Evolutionary conservation across 2,329 filamentous ascomycete genomes (phyloP), one percentile per base, ranked within the genome.

Genomic region (Lithohypha guttulata): DNA sequence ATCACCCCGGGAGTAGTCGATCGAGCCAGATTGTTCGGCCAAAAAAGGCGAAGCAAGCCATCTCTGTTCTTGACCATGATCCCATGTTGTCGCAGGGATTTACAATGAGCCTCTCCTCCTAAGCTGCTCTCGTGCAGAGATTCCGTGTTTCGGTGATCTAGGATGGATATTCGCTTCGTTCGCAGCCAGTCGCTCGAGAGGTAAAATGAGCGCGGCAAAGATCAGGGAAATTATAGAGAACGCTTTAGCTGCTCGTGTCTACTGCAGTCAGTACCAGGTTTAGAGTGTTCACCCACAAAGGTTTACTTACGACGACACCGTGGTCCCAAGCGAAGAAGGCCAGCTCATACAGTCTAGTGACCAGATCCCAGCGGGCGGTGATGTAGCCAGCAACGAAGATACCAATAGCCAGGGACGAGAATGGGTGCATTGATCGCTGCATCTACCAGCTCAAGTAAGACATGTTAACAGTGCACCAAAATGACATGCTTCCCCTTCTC

Each of bases 321-420:
- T 96, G 84, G 63, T 96, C 84, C 86, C 87, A 95, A 52, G 93
- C 91, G 62, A 96, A 98, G 51, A 94, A 82, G 52, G 85, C 83
- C 55, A 98, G 77, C 66, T 98, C 89, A 80, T 95, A 94, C 55
- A 96, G 74, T 56, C 87, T 81, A 54, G 89, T 95, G 52, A 95
- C 86, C 48, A 98, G 79, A 66, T 96, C 91, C 87, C 91, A 98
- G 71, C 91, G 83, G 59, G 91, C 91, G 66, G 91, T 98, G 63
- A 89, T 96, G 73, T 98, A 98, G 64, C 91, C 91, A 69, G 91
- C 89, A 73, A 96, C 82, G 71, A 98, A 98, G 70, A 98, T 95
- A 68, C 83, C 86, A 68, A 94, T 79, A 57, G 87, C 93, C 64
- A 95, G 76, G 62, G 89, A 71, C 49, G 89, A 96, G 70, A 96